A percentile compares a stretch with the other conserved stretches of the same genome.
Evolutionary conservation across 2,329 filamentous ascomycete genomes (phyloP).

Genomic region (Aspergillaceae sp.): DNA sequence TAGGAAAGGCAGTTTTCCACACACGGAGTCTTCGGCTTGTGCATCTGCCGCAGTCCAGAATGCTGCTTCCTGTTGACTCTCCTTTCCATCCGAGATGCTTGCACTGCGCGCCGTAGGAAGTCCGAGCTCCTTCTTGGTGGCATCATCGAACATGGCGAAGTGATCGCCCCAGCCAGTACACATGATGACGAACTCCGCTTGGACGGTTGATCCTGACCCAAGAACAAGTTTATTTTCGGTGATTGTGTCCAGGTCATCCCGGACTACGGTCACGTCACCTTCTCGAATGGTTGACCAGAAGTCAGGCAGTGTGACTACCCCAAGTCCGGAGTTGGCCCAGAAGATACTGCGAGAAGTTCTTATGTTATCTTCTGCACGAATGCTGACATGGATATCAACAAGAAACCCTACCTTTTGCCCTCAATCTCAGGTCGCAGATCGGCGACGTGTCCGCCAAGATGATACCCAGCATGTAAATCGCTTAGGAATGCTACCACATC

Average conservation of each 20-base stretch:
- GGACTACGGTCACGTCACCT: conserved; percentile 18
- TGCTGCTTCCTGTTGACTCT: neutral
- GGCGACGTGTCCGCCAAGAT: conserved; percentile 3
- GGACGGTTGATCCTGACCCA: neutral
- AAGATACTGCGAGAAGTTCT: conserved; percentile 17
- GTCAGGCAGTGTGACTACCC: conserved; percentile 22
- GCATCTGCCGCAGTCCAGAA: too few relatives aligned
- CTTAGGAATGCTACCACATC: neutral
- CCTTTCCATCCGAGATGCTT: too few relatives aligned
- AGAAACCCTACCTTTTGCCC: neutral
- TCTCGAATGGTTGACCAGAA: conserved; percentile 27
- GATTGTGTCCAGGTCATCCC: neutral
- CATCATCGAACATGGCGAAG: neutral
- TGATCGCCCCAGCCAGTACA: conserved; percentile 1
- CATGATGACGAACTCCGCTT: neutral
- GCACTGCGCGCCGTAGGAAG: neutral
- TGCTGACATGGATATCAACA: conserved; percentile 8
- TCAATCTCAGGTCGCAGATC: neutral
- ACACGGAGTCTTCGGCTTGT: neutral
- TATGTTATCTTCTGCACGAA: too few relatives aligned
- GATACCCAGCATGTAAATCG: conserved; percentile 17
- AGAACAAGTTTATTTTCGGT: neutral
- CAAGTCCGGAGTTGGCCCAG: conserved; percentile 26
- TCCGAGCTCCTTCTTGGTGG: neutral
- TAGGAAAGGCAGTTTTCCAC: too few relatives aligned